Evolutionary conservation across 805 yeast genomes (phyloP), one percentile per base, ranked within the genome.

Genomic region (Alloascoidea africana): DNA sequence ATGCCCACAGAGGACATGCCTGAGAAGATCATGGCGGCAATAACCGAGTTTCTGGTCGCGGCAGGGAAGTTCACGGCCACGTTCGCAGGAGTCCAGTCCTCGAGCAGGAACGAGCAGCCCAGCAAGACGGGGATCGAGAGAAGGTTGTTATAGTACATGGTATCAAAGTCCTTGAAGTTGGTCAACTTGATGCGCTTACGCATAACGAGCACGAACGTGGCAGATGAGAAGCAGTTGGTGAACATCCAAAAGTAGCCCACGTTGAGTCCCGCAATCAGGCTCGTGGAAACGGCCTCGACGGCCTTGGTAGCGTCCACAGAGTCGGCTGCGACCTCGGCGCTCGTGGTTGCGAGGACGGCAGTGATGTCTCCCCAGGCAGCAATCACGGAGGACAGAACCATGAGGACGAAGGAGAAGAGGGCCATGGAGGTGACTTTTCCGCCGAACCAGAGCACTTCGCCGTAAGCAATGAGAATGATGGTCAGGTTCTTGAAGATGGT

Each of bases 401-500:
- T 91, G 56, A 91, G 68, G 38, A 76, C 54, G 59, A 91, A 91
- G 2, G 97, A 81, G 33, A 85, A 78, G 46, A 91, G 65, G 35
- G 94, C 86, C 91, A 87, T 77, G 30, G 87, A 59, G 38, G 95
- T 76, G 50, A 89, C 96, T 43, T 67, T 62, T 46, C 96, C 96
- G 44, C 96, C 95, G 52, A 89, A 91, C 93, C 96, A 89, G 43
- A 91, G 50, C 27, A 89, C 96, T 64, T 91, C 98, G 65, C 97
- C 97, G 58, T 91, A 91, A 27, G 98, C 97, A 58, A 91, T 91
- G 55, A 91, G 66, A 47, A 91, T 89, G 55, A 91, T 91, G 44
- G 98, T 89, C 60, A 91, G 73, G 63, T 91, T 91, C 71, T 91
- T 91, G 79, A 91, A 91, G 50, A 91, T 89, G 46, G 98, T 91